phyloP scores from a whole-genome alignment of 2,329 filamentous ascomycete species.

The Alternaria gaisen region DNA sequence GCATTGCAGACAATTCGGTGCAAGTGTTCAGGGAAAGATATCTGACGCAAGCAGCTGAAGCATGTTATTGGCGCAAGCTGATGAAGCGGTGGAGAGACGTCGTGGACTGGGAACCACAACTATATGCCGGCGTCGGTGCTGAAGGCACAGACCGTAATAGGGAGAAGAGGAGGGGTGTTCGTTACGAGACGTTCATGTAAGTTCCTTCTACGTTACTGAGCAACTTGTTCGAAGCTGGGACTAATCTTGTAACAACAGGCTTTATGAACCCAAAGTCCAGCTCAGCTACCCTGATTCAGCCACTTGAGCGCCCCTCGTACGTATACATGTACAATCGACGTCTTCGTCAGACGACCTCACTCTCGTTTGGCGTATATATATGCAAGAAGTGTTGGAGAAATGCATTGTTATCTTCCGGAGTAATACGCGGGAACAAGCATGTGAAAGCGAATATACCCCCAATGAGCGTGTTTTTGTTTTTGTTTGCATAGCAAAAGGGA shows the following conservation, averaged over 20 bases:
- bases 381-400: background rate
- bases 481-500: background rate
- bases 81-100: slow-evolving; percentile 37
- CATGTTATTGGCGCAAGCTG: slow-evolving; percentile 44
- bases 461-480: background rate
- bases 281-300: slow-evolving; percentile 21
- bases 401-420: background rate
- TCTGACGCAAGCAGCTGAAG: slow-evolving; percentile 43
- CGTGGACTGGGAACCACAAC: slow-evolving; percentile 36
- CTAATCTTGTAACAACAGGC: slow-evolving; percentile 6
- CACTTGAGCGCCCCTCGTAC: background rate
- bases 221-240: background rate
- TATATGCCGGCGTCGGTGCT: slow-evolving; percentile 34
- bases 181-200: slow-evolving; percentile 47
- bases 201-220: slow-evolving; percentile 8
- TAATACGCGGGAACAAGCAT: background rate
- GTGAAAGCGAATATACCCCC: background rate
- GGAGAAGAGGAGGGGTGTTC: slow-evolving; percentile 38
- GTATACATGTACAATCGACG: background rate
- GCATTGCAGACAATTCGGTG: slow-evolving; percentile 46
- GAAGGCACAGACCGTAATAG: slow-evolving; percentile 28
- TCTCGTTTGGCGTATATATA: background rate
- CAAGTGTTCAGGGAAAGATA: slow-evolving; percentile 44
- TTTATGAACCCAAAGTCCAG: slow-evolving; percentile 24
- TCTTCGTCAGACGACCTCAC: background rate